These are phyloP conservation scores for Globisporangium sylvaticum DNA, from an alignment of 352 stramenopile genomes.

Conservation along the genomic window DNA sequence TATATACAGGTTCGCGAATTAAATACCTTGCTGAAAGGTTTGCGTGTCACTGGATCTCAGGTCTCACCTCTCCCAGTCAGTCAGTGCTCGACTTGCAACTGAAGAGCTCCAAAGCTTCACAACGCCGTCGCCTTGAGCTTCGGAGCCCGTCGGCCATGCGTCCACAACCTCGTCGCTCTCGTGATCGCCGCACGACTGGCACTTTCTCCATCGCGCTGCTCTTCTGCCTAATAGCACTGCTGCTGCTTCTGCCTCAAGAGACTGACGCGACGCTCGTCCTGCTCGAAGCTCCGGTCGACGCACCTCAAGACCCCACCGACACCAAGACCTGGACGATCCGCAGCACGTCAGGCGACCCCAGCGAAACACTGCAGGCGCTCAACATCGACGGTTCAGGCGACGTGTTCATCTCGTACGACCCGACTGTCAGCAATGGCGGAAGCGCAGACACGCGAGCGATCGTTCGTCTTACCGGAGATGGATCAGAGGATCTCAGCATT, in stretches of 20 bases:
- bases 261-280: not conserved
- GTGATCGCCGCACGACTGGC: too few relatives aligned
- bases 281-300: not conserved
- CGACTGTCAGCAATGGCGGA: not conserved
- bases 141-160: too few relatives aligned
- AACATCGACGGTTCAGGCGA: not conserved
- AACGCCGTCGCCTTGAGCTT: too few relatives aligned
- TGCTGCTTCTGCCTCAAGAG: not conserved
- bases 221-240: not conserved
- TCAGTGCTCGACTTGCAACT: too few relatives aligned
- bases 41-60: too few relatives aligned
- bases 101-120: too few relatives aligned
- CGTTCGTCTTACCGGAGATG: not conserved
- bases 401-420: not conserved
- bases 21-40: too few relatives aligned
- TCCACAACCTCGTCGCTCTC: too few relatives aligned
- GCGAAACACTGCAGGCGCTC: not conserved
- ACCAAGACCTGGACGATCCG: not conserved
- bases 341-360: not conserved
- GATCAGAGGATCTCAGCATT: not conserved
- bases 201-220: too few relatives aligned
- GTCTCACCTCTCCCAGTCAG: too few relatives aligned
- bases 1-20: too few relatives aligned
- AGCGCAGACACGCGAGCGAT: not conserved
- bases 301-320: not conserved